Percentiles rank a stretch among this genome's conserved stretches.
These are phyloP conservation scores for Penicillium brasilianum DNA, from an alignment of 2,329 filamentous ascomycete genomes.

Conservation along the genomic window DNA sequence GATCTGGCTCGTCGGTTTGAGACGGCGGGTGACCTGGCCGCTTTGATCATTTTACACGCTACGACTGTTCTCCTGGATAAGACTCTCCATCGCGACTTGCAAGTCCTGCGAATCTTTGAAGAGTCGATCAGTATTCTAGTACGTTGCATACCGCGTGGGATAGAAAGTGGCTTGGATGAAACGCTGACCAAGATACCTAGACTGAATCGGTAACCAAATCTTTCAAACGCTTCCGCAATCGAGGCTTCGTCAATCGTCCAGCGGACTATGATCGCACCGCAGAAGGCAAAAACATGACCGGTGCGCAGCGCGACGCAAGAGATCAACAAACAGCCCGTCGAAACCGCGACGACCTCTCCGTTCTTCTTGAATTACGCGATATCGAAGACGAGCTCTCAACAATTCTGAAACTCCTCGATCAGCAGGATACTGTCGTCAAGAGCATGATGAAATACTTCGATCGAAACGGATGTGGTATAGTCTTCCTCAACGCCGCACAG, in stretches of 20 bases:
- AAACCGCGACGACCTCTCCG: constrained; percentile 67
- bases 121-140: constrained; percentile 69
- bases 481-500: constrained; percentile 60
- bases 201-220: constrained; percentile 67
- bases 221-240: constrained; percentile 65
- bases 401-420: constrained; percentile 62
- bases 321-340: constrained; percentile 58
- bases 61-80: constrained; percentile 66
- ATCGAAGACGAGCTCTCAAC: constrained; percentile 68
- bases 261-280: constrained; percentile 37
- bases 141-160: constrained; percentile 17
- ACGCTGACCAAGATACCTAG: constrained; percentile 38
- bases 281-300: constrained; percentile 39
- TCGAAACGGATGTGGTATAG: constrained; percentile 49
- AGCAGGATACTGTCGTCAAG: constrained; percentile 58
- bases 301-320: constrained; percentile 49
- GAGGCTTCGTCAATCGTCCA: constrained; percentile 57
- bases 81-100: constrained; percentile 64
- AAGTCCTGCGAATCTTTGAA: constrained; percentile 69
- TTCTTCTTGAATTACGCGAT: constrained; percentile 66
- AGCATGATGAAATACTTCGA: constrained; percentile 43
- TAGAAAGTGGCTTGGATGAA: not conserved
- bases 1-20: constrained; percentile 67
- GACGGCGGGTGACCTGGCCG: constrained; percentile 66
- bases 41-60: constrained; percentile 65